phyloP scores from a whole-genome alignment of 2,329 filamentous ascomycete genomes.

The Calonectria pteridis region DNA sequence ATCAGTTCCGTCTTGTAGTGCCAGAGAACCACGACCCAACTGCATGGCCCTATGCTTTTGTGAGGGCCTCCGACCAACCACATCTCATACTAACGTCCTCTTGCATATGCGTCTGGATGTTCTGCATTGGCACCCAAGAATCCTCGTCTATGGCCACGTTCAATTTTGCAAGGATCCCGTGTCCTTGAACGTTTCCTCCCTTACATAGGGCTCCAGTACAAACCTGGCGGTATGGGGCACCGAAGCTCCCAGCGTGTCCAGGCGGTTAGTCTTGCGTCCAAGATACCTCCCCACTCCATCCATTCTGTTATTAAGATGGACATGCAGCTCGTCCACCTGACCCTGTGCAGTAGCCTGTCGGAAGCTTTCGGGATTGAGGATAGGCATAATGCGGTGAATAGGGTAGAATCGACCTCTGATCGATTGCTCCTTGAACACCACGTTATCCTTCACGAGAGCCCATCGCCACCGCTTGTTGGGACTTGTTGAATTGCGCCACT shows the following conservation, averaged over 20 bases:
- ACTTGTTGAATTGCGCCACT: conserved; percentile 54
- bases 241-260: conserved; percentile 58
- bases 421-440: conserved; percentile 60
- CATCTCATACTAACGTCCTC: background rate
- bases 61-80: background rate
- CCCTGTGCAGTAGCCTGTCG: conserved; percentile 53
- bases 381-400: conserved; percentile 63
- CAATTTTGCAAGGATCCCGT: conserved; percentile 17
- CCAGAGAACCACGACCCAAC: conserved; percentile 8
- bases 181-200: conserved; percentile 46
- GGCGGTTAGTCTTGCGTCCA: conserved; percentile 56
- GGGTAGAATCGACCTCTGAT: conserved; percentile 71
- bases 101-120: conserved; percentile 21
- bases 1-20: background rate
- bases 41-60: conserved; percentile 7
- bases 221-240: conserved; percentile 54
- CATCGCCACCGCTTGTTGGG: conserved; percentile 53
- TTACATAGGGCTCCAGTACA: conserved; percentile 51
- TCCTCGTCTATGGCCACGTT: conserved; percentile 6
- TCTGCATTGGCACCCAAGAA: conserved; percentile 4
- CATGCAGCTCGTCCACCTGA: conserved; percentile 58
- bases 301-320: conserved; percentile 67
- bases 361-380: conserved; percentile 58
- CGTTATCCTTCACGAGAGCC: conserved; percentile 58
- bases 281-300: conserved; percentile 55